These are phyloP conservation scores for Trichoderma erinaceum DNA, from an alignment of 495 filamentous ascomycete species.

Conservation along the genomic window DNA sequence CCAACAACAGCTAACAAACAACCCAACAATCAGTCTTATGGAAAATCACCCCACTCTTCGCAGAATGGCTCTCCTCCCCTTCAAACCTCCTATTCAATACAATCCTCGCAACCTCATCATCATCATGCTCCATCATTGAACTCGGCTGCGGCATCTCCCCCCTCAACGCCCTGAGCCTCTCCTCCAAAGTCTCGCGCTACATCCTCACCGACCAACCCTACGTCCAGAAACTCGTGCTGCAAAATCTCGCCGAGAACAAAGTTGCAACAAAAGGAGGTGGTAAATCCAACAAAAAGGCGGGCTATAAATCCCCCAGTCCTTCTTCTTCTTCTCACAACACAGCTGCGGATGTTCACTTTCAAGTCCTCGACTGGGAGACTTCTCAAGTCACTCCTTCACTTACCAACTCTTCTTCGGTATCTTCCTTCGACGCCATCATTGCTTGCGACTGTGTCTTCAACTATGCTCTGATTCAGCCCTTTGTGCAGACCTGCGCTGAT, in stretches of 20 bases:
- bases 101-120: slow-evolving; percentile 40
- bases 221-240: slow-evolving; percentile 62
- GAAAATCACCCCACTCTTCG: slow-evolving; percentile 85
- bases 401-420: slow-evolving; percentile 23
- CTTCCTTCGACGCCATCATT: slow-evolving; percentile 56
- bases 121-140: slow-evolving; percentile 58
- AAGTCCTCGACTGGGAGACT: slow-evolving; percentile 66
- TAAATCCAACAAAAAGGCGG: slow-evolving; percentile 18
- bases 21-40: slow-evolving; percentile 57
- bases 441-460: slow-evolving; percentile 92
- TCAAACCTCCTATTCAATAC: slow-evolving; percentile 49
- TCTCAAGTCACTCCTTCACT: slow-evolving; percentile 39
- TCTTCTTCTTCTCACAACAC: slow-evolving; percentile 7
- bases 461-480: slow-evolving; percentile 70
- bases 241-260: slow-evolving; percentile 67
- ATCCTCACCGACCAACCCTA: slow-evolving; percentile 87
- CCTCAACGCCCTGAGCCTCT: slow-evolving; percentile 61
- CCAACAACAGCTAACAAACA: not conserved
- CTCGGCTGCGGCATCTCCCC: slow-evolving; percentile 84
- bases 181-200: slow-evolving; percentile 56
- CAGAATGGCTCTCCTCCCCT: slow-evolving; percentile 62
- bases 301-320: slow-evolving; percentile 15
- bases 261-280: slow-evolving; percentile 11
- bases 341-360: slow-evolving; percentile 36
- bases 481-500: slow-evolving; percentile 81